These are phyloP conservation scores for Euryodendron excelsum DNA, from an alignment of 148 eudicot species.

Conservation along the genomic window DNA sequence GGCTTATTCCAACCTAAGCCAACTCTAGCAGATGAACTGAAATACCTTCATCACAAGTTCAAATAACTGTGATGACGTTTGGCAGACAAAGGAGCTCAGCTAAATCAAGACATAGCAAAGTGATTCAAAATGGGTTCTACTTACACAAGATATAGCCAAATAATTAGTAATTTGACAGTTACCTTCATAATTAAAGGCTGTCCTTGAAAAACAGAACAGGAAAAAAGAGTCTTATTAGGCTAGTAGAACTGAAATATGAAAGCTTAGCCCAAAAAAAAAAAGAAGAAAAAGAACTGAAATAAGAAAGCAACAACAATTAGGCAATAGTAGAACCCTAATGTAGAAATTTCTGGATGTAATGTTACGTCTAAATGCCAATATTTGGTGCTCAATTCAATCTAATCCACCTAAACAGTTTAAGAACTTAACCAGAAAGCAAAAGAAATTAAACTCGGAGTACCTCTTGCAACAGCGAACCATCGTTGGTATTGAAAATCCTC, in stretches of 20 bases:
- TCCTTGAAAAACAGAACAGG: background rate
- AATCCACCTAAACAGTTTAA: background rate
- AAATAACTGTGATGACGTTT: background rate
- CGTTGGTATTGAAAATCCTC: constrained; percentile 62
- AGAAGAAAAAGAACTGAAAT: background rate
- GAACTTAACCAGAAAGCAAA: background rate
- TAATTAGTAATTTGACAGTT: background rate
- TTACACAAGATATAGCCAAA: background rate
- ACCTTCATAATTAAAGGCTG: background rate
- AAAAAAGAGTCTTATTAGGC: background rate
- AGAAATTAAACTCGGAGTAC: constrained; percentile 22
- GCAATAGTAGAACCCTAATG: background rate
- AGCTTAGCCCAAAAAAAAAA: too few relatives aligned
- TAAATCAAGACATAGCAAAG: background rate
- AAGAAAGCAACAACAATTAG: background rate
- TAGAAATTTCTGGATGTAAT: background rate
- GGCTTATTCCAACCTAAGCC: background rate
- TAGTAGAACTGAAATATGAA: background rate
- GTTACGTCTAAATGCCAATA: background rate
- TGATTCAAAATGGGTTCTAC: background rate
- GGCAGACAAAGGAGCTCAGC: background rate
- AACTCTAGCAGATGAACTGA: background rate
- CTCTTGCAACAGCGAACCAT: constrained; percentile 77
- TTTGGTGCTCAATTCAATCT: background rate
- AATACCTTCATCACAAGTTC: background rate